Base-by-base conservation (phyloP, 352 stramenopile genomes). In the Blastocystis sp. region DNA sequence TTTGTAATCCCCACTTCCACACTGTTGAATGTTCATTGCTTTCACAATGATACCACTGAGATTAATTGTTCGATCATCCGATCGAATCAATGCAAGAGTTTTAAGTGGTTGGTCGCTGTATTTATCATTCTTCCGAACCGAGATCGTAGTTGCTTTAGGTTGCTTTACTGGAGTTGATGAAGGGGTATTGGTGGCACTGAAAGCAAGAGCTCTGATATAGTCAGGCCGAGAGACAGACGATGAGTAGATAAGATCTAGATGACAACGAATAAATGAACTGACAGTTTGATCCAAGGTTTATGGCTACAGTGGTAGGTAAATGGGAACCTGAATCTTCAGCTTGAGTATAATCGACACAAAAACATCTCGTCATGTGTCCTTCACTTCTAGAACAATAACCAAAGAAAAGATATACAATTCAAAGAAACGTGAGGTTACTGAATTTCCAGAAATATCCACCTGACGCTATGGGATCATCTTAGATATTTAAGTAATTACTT, bases 41-140 rank as follows among this genome's bases (percentile, higher is more conserved):
- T 83, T 83, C 49, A 83, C 51, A 11, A 83, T 52, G 11, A 83
- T 29, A 11, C 71, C 71, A 37, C 71, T 65, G 54, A 66, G 49
- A 54, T 39, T 83, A 24, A 66, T 49, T 16, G n/a, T 27, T 37
- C 66, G 35, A 32, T 65, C 51, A 37, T 14, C n/a, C 21, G 43
- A 19, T n/a, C 32, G 21, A 2, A 83, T n/a, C 16, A 7, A 24
- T 19, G 11, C 16, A n/a, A 83, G 46, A 29, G 71, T 65, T 16
- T 35, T 29, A 32, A 83, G 52, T 11, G 49, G 49, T 43, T 51
- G 29, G 3, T 39, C 32, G 0, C n/a, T 37, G 19, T 67, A 66
- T 2, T n/a, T 19, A 0, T 83, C 51, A 56, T 83, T 83, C 54
- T 83, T 83, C 43, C 46, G 71, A 24, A 83, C 71, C 21, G 37